Conservation (phyloP, 2,329 filamentous ascomycete genomes). For the Clonostachys chloroleuca region DNA sequence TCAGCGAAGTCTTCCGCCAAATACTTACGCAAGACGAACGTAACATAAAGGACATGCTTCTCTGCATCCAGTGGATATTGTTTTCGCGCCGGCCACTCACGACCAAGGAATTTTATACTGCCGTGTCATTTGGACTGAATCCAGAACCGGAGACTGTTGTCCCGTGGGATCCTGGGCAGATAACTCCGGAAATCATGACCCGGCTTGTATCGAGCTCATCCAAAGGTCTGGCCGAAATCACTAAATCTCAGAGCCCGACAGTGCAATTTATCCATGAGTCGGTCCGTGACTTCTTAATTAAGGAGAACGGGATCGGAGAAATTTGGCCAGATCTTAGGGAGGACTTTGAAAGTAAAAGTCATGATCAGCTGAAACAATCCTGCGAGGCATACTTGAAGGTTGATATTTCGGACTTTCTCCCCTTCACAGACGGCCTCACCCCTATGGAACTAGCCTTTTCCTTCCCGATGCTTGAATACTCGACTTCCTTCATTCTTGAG, state of each 20-base stretch:
- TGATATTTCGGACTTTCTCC: too few species aligned
- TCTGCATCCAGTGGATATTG: conserved; percentile 44
- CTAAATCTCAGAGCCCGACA: conserved; percentile 11
- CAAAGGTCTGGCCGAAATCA: conserved; percentile 35
- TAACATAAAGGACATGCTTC: conserved; percentile 27
- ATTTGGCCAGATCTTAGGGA: neutral
- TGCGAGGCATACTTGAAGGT: neutral
- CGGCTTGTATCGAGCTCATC: conserved; percentile 20
- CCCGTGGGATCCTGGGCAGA: neutral
- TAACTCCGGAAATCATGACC: conserved; percentile 16
- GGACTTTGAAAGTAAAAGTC: neutral
- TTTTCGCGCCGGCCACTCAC: conserved; percentile 36
- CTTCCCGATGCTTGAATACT: neutral
- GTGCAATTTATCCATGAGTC: conserved; percentile 44
- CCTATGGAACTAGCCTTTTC: neutral
- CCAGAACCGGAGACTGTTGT: conserved; percentile 2
- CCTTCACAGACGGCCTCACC: neutral
- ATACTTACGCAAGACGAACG: conserved; percentile 39
- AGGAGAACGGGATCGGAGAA: conserved; percentile 8
- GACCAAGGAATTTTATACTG: conserved; percentile 35
- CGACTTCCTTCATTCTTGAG: neutral
- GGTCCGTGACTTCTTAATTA: conserved; percentile 35
- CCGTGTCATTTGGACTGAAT: neutral
- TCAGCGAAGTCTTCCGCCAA: conserved; percentile 35
- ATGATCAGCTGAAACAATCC: neutral